Base-by-base conservation (phyloP, 768 basidiomycete species). In the Arthromyces matolae region DNA sequence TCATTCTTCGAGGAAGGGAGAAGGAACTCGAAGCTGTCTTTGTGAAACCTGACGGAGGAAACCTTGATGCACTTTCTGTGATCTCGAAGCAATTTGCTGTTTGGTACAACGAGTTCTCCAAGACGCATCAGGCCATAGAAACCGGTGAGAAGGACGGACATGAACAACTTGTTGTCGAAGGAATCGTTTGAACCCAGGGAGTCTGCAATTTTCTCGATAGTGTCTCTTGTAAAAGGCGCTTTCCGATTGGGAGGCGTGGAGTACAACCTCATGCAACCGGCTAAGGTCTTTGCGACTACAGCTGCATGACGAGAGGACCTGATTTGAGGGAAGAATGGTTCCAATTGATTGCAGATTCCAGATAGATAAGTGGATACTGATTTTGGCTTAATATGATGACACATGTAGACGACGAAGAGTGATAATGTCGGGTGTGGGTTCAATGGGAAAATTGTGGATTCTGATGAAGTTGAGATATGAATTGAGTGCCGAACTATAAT, bases 331-430 rank as follows among this genome's bases (percentile, higher is more conserved):
- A 62, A 55, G 23, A n/a, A n/a, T n/a, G n/a, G n/a, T n/a, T n/a
- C n/a, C n/a, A n/a, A n/a, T n/a, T n/a, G n/a, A n/a, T n/a, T 60
- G 61, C 47, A 63, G 14, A 72, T 69, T 13, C 71, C 70, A 0
- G 69, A 68, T 2, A 75, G 57, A 52, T 74, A 73, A 1, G 60
- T 43, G 25, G 39, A 42, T 12, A 72, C 66, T 0, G 70, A 70
- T 13, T 48, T 32, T 0, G 72, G 70, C 27, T 66, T 54, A 41
- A 75, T 71, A 45, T 70, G 64, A 24, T 58, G 54, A 3, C 48
- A 66, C 63, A 69, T 70, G 52, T 57, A 73, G 1, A 64, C 62
- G 3, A 59, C 52, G 49, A 53, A 75, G 20, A 67, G 64, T 8
- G 60, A 61, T 3, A 77, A 54, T 0, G 38, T 73, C 64, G 2